Percentiles rank a stretch among this genome's conserved stretches.
phyloP scores from a whole-genome alignment of 2,329 filamentous ascomycete genomes.

The Tolypocladium nubicola region DNA sequence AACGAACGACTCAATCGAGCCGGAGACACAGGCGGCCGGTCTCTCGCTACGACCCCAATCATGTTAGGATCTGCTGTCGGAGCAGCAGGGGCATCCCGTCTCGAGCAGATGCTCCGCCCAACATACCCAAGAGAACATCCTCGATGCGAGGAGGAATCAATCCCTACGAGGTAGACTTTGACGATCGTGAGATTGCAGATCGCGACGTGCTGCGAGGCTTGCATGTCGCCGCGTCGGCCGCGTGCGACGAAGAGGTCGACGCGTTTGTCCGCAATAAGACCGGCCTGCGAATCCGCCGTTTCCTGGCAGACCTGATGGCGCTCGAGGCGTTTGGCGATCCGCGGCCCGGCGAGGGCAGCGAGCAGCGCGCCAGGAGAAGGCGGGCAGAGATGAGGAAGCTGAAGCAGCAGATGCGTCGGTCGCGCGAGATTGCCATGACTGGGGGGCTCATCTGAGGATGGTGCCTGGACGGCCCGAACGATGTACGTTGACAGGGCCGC shows the following conservation, averaged over 20 bases:
- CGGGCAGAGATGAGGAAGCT: constrained; percentile 21
- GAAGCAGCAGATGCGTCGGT: constrained; percentile 24
- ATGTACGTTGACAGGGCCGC: background rate
- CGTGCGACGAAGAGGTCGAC: constrained; percentile 44
- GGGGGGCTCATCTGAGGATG: constrained; percentile 6
- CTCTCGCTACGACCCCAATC: constrained; percentile 8
- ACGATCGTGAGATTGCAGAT: constrained; percentile 31
- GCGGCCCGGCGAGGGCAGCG: constrained; percentile 11
- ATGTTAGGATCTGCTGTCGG: constrained; percentile 15
- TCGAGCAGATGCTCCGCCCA: constrained; percentile 16
- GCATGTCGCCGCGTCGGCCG: constrained; percentile 44
- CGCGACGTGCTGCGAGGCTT: constrained; percentile 43
- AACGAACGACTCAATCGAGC: background rate
- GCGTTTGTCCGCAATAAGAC: constrained; percentile 39
- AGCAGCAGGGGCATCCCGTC: constrained; percentile 14
- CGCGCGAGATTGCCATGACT: constrained; percentile 13
- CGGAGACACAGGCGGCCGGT: background rate
- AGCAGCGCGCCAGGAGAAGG: constrained; percentile 16
- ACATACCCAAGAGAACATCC: constrained; percentile 23
- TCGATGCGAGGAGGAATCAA: constrained; percentile 17
- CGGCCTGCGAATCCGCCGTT: constrained; percentile 40
- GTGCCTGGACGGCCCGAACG: too few species aligned
- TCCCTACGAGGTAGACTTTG: constrained; percentile 15
- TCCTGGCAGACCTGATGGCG: constrained; percentile 42
- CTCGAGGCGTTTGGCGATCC: constrained; percentile 34